phyloP scores from a whole-genome alignment of 306 rosid genomes.

The Senna siamea region DNA sequence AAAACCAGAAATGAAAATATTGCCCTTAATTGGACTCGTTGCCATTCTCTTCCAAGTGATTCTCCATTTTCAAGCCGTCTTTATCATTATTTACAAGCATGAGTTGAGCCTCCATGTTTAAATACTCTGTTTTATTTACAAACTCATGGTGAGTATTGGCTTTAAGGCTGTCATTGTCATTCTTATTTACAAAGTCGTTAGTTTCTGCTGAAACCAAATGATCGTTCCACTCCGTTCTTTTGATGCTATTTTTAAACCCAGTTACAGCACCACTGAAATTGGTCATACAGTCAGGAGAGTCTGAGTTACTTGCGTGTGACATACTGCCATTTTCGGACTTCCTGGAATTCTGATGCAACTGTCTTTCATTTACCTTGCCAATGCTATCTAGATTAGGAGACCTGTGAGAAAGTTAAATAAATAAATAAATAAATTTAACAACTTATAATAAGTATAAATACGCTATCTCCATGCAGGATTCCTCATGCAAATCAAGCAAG shows the following conservation, averaged over 20 bases:
- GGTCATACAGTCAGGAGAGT: conserved; percentile 44
- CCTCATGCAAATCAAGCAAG: conserved; percentile 6
- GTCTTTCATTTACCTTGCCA: conserved; percentile 42
- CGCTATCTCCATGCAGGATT: conserved; percentile 7
- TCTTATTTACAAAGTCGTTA: conserved; percentile 61
- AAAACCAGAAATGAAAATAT: conserved; percentile 21
- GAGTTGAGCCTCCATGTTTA: conserved; percentile 64
- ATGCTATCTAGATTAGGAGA: conserved; percentile 39
- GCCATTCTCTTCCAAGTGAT: conserved; percentile 53
- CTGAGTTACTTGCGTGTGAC: conserved; percentile 44
- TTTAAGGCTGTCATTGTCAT: conserved; percentile 49
- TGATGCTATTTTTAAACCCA: conserved; percentile 37
- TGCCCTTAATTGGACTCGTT: conserved; percentile 59
- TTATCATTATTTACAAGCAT: conserved; percentile 63
- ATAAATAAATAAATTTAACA: not conserved
- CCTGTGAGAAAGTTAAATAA: conserved; percentile 43
- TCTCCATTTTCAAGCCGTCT: conserved; percentile 60
- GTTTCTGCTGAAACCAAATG: conserved; percentile 44
- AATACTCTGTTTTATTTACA: conserved; percentile 73
- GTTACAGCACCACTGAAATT: conserved; percentile 30
- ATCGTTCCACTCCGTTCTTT: conserved; percentile 46
- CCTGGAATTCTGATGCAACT: conserved; percentile 44
- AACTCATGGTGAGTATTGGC: conserved; percentile 55
- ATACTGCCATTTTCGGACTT: conserved; percentile 47
- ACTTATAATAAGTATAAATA: conserved; percentile 5